A percentile compares a stretch with the other conserved stretches of the same genome.
These are phyloP conservation scores for Aspergillus sp. DNA, from an alignment of 2,329 filamentous ascomycete genomes.

Conservation along the genomic window DNA sequence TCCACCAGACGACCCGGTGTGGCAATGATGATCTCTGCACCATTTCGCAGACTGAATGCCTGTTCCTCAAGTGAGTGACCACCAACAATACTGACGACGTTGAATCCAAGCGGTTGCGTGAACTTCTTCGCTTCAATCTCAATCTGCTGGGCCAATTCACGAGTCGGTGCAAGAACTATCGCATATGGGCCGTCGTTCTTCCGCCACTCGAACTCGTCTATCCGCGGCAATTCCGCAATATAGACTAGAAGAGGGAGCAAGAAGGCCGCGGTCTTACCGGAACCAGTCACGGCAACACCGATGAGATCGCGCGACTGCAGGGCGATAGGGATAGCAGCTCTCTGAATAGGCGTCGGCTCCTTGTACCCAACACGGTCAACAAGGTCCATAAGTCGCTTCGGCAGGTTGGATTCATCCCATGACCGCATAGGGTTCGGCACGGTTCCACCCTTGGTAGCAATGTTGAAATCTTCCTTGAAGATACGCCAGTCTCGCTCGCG, in stretches of 20 bases:
- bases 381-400: slow-evolving; percentile 74
- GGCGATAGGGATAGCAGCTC: slow-evolving; percentile 93
- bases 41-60: slow-evolving; percentile 82
- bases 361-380: slow-evolving; percentile 83
- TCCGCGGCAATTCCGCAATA: slow-evolving; percentile 82
- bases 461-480: slow-evolving; percentile 99
- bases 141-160: slow-evolving; percentile 97
- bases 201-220: slow-evolving; percentile 77
- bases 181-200: slow-evolving; percentile 96
- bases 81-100: slow-evolving; percentile 95
- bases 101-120: slow-evolving; percentile 85
- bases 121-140: slow-evolving; percentile 93
- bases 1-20: slow-evolving; percentile 96
- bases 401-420: slow-evolving; percentile 83
- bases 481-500: slow-evolving; percentile 98
- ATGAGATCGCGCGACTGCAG: slow-evolving; percentile 93
- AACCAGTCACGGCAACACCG: slow-evolving; percentile 95
- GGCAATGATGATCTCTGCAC: slow-evolving; percentile 97
- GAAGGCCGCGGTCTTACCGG: slow-evolving; percentile 96
- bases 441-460: slow-evolving; percentile 84
- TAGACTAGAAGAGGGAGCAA: slow-evolving; percentile 89
- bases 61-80: slow-evolving; percentile 95
- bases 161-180: slow-evolving; percentile 93
- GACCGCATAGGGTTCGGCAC: slow-evolving; percentile 96
- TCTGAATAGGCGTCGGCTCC: slow-evolving; percentile 87